Conservation (phyloP, 108 stramenopile species). For the Pseudonitzschia multistriata region DNA sequence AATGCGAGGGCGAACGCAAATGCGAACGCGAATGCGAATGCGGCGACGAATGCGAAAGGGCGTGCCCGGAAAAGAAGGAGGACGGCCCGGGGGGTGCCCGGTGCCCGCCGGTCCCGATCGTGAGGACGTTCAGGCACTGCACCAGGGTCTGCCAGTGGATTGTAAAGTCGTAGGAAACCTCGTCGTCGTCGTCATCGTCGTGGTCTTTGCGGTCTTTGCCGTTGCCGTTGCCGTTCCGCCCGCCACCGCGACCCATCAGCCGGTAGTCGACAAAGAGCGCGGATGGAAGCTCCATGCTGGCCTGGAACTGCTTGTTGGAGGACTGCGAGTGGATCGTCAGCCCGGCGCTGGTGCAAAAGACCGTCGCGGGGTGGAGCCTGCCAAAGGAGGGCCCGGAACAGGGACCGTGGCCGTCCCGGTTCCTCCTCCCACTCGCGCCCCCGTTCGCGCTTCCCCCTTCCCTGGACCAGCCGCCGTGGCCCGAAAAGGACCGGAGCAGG, state of each 20-base stretch:
- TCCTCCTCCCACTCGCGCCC: neutral
- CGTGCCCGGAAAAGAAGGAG: neutral
- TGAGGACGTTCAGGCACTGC: conserved; percentile 27
- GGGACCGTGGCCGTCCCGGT: neutral
- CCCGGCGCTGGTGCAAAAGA: conserved; percentile 11
- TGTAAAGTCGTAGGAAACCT: conserved; percentile 12
- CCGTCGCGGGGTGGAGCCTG: conserved; percentile 14
- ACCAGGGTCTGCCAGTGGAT: conserved; percentile 21
- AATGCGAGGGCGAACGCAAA: neutral
- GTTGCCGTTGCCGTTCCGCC: neutral
- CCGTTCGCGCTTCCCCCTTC: neutral
- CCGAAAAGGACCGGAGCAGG: conserved; percentile 10
- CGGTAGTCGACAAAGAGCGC: conserved; percentile 9
- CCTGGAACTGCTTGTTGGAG: conserved; percentile 27
- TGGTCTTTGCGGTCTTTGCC: neutral
- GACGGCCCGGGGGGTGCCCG: neutral
- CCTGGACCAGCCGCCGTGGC: conserved; percentile 1
- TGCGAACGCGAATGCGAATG: neutral
- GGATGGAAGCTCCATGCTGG: conserved; percentile 25
- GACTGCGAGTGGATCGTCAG: conserved; percentile 31
- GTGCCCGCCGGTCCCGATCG: conserved; percentile 11
- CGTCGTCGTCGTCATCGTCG: conserved; percentile 3
- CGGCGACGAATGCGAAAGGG: neutral
- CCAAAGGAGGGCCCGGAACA: too few relatives aligned
- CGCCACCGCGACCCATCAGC: neutral